phyloP scores from a whole-genome alignment of 768 basidiomycete species.

The Boletus coccyginus region DNA sequence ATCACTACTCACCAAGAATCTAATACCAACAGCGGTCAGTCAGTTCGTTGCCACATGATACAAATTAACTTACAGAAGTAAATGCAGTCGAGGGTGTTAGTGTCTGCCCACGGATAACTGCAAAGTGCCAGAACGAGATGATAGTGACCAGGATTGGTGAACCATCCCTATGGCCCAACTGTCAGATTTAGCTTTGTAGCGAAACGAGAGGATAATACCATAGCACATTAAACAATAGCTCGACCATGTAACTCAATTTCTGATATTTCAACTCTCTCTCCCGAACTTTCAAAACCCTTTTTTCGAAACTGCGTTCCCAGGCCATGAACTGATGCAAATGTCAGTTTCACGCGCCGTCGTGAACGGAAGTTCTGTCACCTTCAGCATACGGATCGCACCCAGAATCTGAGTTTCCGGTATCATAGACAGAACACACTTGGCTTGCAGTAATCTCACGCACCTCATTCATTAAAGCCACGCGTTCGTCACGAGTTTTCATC shows the following conservation, averaged over 20 bases:
- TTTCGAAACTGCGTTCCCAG: slow-evolving; percentile 89
- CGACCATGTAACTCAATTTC: slow-evolving; percentile 82
- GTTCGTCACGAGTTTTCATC: slow-evolving; percentile 90
- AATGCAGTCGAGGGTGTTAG: slow-evolving; percentile 87
- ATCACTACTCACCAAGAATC: slow-evolving; percentile 39
- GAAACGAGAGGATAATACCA: slow-evolving; percentile 37
- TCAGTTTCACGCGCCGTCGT: not conserved
- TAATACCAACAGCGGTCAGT: slow-evolving; percentile 12
- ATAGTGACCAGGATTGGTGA: slow-evolving; percentile 59
- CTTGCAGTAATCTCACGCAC: slow-evolving; percentile 21
- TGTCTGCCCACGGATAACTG: slow-evolving; percentile 63
- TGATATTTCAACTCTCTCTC: slow-evolving; percentile 83
- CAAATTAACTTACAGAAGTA: slow-evolving; percentile 48
- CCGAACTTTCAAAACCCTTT: slow-evolving; percentile 65
- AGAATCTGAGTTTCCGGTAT: slow-evolving; percentile 47
- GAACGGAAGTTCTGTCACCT: slow-evolving; percentile 34
- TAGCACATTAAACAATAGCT: slow-evolving; percentile 59
- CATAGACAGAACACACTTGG: not conserved
- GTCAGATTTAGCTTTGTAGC: not conserved
- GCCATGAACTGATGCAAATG: slow-evolving; percentile 73
- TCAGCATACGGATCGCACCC: slow-evolving; percentile 89
- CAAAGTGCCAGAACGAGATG: slow-evolving; percentile 67
- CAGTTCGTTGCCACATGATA: not conserved
- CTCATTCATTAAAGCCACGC: slow-evolving; percentile 91
- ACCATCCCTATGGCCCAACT: slow-evolving; percentile 31